These are phyloP conservation scores for Yamadazyma atlantica DNA, from an alignment of 1,139 yeast genomes.

Conservation along the genomic window DNA sequence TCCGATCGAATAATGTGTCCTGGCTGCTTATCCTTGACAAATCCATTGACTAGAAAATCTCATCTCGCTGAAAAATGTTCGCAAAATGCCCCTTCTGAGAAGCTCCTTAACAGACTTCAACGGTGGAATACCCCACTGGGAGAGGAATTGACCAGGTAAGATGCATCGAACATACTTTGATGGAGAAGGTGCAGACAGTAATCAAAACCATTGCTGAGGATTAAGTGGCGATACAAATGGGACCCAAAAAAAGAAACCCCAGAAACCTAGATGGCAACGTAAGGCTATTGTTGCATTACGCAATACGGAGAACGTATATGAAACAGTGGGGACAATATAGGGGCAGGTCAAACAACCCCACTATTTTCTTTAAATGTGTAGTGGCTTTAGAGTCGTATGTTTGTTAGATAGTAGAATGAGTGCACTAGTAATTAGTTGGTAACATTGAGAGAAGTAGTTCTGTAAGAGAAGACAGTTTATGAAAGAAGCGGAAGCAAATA, in stretches of 20 bases:
- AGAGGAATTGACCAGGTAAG: background rate
- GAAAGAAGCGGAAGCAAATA: too few species aligned
- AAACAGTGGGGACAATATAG: slow-evolving; percentile 1
- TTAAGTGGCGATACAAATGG: background rate
- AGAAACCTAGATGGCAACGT: background rate
- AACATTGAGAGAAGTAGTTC: too few species aligned
- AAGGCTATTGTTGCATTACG: background rate
- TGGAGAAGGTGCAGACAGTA: background rate
- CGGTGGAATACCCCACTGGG: too few species aligned
- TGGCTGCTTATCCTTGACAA: slow-evolving; percentile 7
- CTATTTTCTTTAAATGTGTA: too few species aligned
- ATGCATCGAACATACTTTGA: background rate
- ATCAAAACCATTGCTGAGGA: background rate
- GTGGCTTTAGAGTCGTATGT: too few species aligned
- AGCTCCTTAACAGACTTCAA: background rate
- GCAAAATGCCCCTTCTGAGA: background rate
- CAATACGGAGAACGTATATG: background rate
- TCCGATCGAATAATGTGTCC: slow-evolving; percentile 8
- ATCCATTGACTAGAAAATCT: slow-evolving; percentile 1
- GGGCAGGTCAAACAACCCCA: background rate
- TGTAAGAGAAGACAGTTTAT: too few species aligned
- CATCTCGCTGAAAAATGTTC: background rate
- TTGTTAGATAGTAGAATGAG: too few species aligned
- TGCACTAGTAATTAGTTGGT: too few species aligned
- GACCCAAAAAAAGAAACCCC: background rate